A percentile compares a stretch with the other conserved stretches of the same genome.
phyloP scores from a whole-genome alignment of 768 basidiomycete genomes.

The Piloderma croceum region DNA sequence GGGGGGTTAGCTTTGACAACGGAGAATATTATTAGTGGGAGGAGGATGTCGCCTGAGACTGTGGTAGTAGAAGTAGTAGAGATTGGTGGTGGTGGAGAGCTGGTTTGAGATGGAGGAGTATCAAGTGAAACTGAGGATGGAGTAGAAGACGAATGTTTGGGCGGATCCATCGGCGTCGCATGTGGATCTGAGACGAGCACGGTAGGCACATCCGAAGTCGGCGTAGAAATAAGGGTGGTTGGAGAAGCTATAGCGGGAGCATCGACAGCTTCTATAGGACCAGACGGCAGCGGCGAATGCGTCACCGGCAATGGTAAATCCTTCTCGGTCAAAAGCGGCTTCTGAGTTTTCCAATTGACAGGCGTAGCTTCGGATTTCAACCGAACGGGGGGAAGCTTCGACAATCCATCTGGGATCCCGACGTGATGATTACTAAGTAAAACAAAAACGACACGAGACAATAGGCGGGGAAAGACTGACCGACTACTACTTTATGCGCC shows the following conservation, averaged over 20 bases:
- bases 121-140: slow-evolving; percentile 11
- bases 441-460: background rate
- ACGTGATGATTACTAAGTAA: background rate
- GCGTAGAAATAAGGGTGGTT: slow-evolving; percentile 1
- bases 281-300: too few species aligned
- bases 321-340: too few species aligned
- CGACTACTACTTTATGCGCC: slow-evolving; percentile 83
- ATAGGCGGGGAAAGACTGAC: slow-evolving; percentile 49
- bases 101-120: slow-evolving; percentile 6
- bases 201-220: slow-evolving; percentile 5
- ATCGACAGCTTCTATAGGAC: too few species aligned
- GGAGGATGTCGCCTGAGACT: slow-evolving; percentile 45
- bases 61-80: background rate
- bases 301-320: too few species aligned
- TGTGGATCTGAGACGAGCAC: background rate
- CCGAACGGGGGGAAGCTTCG: slow-evolving; percentile 64
- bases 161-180: background rate
- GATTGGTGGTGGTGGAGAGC: slow-evolving; percentile 2
- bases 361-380: slow-evolving; percentile 60
- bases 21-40: slow-evolving; percentile 92
- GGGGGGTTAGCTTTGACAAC: slow-evolving; percentile 91
- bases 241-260: slow-evolving; percentile 7
- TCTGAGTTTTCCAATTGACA: slow-evolving; percentile 27
- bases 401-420: slow-evolving; percentile 58
- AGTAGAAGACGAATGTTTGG: too few species aligned